Conservation (phyloP, 495 filamentous ascomycete genomes). For the Daldinia caldariorum region DNA sequence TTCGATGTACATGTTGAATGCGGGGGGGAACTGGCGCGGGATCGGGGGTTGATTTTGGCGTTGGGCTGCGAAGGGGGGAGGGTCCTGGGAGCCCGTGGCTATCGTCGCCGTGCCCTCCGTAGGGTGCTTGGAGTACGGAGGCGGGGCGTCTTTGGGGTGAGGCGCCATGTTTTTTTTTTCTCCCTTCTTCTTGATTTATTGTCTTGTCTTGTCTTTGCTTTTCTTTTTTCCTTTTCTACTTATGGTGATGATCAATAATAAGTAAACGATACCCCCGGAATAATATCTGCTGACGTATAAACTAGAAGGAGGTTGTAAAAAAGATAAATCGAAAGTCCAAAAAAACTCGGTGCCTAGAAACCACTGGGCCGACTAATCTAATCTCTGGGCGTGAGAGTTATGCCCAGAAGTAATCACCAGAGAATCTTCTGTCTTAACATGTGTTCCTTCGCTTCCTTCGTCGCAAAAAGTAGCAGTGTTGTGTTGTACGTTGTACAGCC, state of each 20-base stretch:
- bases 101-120: background rate
- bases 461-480: no score
- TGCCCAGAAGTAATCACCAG: no score
- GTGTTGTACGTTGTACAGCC: no score
- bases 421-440: no score
- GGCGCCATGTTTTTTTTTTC: background rate
- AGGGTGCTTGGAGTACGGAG: background rate
- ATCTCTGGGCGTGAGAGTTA: no score
- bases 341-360: background rate
- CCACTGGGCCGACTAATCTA: background rate
- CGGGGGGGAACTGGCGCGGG: slow-evolving; percentile 39
- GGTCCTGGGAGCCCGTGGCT: background rate
- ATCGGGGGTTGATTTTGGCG: background rate
- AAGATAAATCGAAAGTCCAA: background rate
- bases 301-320: background rate
- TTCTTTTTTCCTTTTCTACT: background rate
- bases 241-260: background rate
- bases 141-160: background rate
- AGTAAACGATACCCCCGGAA: background rate
- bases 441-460: no score
- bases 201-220: no score
- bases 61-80: background rate
- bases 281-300: background rate
- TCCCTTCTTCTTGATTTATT: no score
- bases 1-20: slow-evolving; percentile 42